Base-by-base conservation (phyloP, 495 filamentous ascomycete genomes). In the Astrocystis sublimbata region DNA sequence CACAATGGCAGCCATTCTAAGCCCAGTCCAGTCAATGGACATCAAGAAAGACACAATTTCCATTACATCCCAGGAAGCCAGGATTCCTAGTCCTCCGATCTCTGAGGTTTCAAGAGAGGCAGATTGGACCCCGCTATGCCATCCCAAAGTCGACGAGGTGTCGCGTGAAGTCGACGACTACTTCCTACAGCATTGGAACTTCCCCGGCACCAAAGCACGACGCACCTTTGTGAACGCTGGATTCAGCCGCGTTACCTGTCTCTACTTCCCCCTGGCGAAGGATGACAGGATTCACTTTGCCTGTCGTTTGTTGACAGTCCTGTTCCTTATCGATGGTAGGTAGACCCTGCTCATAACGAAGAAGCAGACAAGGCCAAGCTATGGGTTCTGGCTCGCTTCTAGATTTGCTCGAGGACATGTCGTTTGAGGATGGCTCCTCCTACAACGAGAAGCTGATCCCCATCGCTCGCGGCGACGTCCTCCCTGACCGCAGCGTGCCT, bases 331-430 rank as follows among this genome's bases (percentile, higher is more conserved):
- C 46, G 67, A 70, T 35, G 67, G 67, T 70, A 35, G 30, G 38
- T 47, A 8, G 3, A 4, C 10, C 7, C 38, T 41, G 15, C 8
- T 4, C 38, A 3, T 15, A 13, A 6, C 33, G 6, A 13, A 36
- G 6, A 13, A 13, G 6, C 13, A 6, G 6, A 36, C 13, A 13
- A 13, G 13, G 33, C 33, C 6, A 6, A 36, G 33, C 6, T 13
- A 6, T 6, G 33, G 6, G 6, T 6, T 6, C 33, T 36, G 33
- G 33, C 17, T 21, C 17, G 17, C 15, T 33, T 6, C 6, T 28
- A 74, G 76, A 79, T 58, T n/a, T 74, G 40, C 65, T 76, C 8
- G 77, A 81, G 35, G 26, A 74, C 26, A 74, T 78, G 72, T 75
- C 75, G 12, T 58, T 81, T 2, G 58, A 71, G 3, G 76, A 79